Evolutionary conservation across 257 asterid genomes (phyloP), one percentile per base, ranked within the genome.

Genomic region (Datura wrightii): DNA sequence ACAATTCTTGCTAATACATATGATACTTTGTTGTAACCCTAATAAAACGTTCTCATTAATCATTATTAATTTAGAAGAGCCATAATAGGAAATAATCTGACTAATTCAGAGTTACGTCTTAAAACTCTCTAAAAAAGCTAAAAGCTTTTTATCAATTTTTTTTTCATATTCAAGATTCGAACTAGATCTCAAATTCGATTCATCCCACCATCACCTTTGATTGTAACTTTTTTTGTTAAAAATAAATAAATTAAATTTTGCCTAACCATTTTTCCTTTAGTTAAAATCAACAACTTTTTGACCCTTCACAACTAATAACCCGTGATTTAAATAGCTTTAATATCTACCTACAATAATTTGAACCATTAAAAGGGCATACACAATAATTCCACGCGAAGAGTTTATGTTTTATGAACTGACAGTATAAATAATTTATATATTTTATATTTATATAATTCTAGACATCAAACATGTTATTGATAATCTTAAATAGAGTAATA

Each of bases 281-380:
- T 42, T 41, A 70, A 69, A 70, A 8, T 70, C 79, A 16, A 70
- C 36, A 7, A 70, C 79, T n/a, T 71, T 70, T 42, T 18, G 37
- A 41, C 55, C 79, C 5, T 42, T 70, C 18, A 42, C 8, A 42
- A 16, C 79, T 18, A 42, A 42, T n/a, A n/a, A 18, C 55, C 16
- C 79, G 79, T 71, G 79, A 71, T 4, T 6, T n/a, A 58, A 58
- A n/a, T 16, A 18, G 65, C 65, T 58, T 58, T n/a, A 8, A 8
- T 42, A 71, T 71, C 79, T 71, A 18, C 53, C 18, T 71, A 5
- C 10, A n/a, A 42, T 42, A 70, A 70, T 69, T 69, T 16, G 7
- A 13, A 34, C 74, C 46, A 36, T 65, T 65, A 8, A 70, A 18
- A 70, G 79, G 36, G 54, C 19, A 16, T 41, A 41, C 34, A 16